Percentiles rank a stretch among this genome's conserved stretches.
phyloP scores from a whole-genome alignment of 768 basidiomycete genomes.

The Leccinum broughii region DNA sequence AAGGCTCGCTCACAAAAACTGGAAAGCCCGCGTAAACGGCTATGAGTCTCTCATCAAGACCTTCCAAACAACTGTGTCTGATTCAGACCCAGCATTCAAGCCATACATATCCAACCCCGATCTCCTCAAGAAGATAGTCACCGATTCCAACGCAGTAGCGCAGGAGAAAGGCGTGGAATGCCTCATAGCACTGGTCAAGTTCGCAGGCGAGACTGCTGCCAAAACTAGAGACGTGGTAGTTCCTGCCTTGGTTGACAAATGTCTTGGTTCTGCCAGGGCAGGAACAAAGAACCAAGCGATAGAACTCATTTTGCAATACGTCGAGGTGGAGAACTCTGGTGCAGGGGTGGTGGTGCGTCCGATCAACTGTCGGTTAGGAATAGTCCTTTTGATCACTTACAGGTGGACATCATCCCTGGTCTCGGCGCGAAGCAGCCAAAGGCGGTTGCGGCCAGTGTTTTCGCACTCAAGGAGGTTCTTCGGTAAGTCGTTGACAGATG shows the following conservation, averaged over 20 bases:
- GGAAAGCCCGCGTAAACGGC: slow-evolving; percentile 95
- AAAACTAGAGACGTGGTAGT: slow-evolving; percentile 79
- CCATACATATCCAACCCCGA: slow-evolving; percentile 80
- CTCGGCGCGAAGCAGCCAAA: slow-evolving; percentile 94
- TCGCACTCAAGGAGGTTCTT: slow-evolving; percentile 79
- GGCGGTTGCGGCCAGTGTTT: slow-evolving; percentile 76
- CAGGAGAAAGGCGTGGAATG: slow-evolving; percentile 98
- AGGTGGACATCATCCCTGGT: slow-evolving; percentile 83
- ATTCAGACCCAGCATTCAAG: slow-evolving; percentile 91
- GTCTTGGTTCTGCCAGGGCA: slow-evolving; percentile 85
- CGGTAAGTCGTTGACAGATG: slow-evolving; percentile 50
- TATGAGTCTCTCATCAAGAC: slow-evolving; percentile 87
- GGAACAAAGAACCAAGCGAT: slow-evolving; percentile 87
- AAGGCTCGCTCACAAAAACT: slow-evolving; percentile 91
- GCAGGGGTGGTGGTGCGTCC: slow-evolving; percentile 83
- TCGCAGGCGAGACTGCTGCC: slow-evolving; percentile 85
- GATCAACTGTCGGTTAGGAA: slow-evolving; percentile 26
- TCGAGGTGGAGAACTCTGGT: slow-evolving; percentile 90
- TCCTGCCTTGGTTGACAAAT: slow-evolving; percentile 95
- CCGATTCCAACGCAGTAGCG: slow-evolving; percentile 93
- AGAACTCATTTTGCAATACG: slow-evolving; percentile 85
- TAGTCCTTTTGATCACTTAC: slow-evolving; percentile 20
- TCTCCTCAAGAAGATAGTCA: slow-evolving; percentile 81
- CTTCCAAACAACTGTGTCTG: slow-evolving; percentile 87
- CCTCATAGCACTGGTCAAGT: slow-evolving; percentile 81